A percentile compares a stretch with the other conserved stretches of the same genome.
Conservation (phyloP, 1,139 yeast genomes). For the Pichia sp. region DNA sequence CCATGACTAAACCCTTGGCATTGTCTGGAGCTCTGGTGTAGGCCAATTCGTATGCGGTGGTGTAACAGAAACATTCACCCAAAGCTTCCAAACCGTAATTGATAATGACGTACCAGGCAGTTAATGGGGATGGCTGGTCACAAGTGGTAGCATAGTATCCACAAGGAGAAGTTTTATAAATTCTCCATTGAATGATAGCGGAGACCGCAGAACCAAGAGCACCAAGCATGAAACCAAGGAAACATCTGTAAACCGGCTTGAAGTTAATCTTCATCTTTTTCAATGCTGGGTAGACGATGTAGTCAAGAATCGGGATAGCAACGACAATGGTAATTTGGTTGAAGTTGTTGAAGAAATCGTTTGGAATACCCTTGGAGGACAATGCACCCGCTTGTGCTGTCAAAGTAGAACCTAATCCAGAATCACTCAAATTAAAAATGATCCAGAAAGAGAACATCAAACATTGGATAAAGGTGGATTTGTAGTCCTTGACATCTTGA, state of each 20-base stretch:
- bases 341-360: constrained; percentile 60
- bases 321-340: constrained; percentile 61
- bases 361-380: constrained; percentile 61
- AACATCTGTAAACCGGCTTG: constrained; percentile 32
- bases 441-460: constrained; percentile 54
- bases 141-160: constrained; percentile 47
- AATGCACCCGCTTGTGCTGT: constrained; percentile 62
- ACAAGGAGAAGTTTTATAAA: constrained; percentile 76
- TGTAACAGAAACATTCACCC: constrained; percentile 62
- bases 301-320: constrained; percentile 55
- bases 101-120: constrained; percentile 50
- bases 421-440: constrained; percentile 53
- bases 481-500: constrained; percentile 56
- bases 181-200: constrained; percentile 71
- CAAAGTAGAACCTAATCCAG: constrained; percentile 55
- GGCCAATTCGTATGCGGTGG: constrained; percentile 63
- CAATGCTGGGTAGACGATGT: constrained; percentile 46
- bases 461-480: constrained; percentile 50
- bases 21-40: constrained; percentile 61
- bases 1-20: constrained; percentile 64
- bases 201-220: constrained; percentile 63
- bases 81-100: constrained; percentile 51
- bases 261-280: constrained; percentile 45
- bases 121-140: constrained; percentile 40
- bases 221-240: constrained; percentile 68